Evolutionary conservation across 306 rosid species (phyloP).

Genomic region (Argentina anserina): DNA sequence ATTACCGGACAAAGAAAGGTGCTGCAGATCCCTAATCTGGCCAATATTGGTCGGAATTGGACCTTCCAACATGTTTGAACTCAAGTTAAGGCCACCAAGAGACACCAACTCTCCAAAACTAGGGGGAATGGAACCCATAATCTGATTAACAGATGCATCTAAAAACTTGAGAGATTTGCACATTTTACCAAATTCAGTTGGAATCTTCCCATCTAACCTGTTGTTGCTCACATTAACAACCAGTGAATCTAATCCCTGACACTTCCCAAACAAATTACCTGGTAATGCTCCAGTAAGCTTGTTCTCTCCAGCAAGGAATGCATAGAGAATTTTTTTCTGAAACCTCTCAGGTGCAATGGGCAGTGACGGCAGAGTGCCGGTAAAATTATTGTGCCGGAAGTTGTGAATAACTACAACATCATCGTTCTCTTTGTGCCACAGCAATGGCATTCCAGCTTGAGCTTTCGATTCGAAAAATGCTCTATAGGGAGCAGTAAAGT

Average conservation of each 20-base stretch:
- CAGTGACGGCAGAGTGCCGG: constrained; percentile 42
- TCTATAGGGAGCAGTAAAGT: constrained; percentile 31
- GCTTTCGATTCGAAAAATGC: constrained; percentile 48
- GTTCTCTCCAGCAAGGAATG: constrained; percentile 64
- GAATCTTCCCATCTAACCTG: constrained; percentile 54
- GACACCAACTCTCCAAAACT: constrained; percentile 45
- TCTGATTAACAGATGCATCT: constrained; percentile 72
- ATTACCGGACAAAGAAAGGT: constrained; percentile 71
- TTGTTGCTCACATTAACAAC: constrained; percentile 66
- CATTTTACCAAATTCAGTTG: constrained; percentile 40
- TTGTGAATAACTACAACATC: constrained; percentile 50
- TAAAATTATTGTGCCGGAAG: constrained; percentile 63
- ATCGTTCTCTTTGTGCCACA: constrained; percentile 28
- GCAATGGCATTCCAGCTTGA: constrained; percentile 27
- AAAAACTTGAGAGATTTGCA: constrained; percentile 58
- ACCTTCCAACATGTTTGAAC: constrained; percentile 62
- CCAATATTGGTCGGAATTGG: constrained; percentile 58
- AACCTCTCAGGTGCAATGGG: constrained; percentile 57
- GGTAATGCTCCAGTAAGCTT: constrained; percentile 58
- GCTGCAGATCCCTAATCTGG: constrained; percentile 46
- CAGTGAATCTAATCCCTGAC: constrained; percentile 52
- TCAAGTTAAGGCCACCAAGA: constrained; percentile 62
- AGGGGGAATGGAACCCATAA: constrained; percentile 51
- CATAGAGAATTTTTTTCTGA: constrained; percentile 42
- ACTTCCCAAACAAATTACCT: constrained; percentile 52